Base-by-base conservation (phyloP, 805 yeast genomes). In the Candida parachauliodes region DNA sequence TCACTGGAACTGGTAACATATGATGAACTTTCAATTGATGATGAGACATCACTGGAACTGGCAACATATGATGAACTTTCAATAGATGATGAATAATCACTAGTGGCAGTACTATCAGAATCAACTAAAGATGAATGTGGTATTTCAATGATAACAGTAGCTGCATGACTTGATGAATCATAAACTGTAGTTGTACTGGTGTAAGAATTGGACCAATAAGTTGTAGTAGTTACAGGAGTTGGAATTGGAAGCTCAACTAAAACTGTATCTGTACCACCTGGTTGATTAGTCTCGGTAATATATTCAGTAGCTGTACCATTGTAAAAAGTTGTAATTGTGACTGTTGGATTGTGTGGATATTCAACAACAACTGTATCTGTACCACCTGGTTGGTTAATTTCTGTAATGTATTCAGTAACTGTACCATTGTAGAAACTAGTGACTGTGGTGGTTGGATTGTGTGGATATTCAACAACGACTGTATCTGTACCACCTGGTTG, bases 101-200 rank as follows among this genome's bases (percentile, higher is more conserved):
- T 16, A 14, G 16, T 15, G 5, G 7, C 7, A 16, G 19, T 8
- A 8, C 16, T 6, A 8, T 9, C n/a, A 8, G 25, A 5, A 21
- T 19, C 25, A 19, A 19, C 8, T 21, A 14, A 30, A 9, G 23
- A 30, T 4, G 15, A 17, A 12, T 4, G 10, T 12, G 24, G 17
- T 5, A 19, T 25, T 19, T 19, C 24, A 9, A 27, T 11, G 4
- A 27, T 16, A 15, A 27, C 16, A 12, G 30, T 27, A 27, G 11
- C 30, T 12, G 8, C 30, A 26, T 10, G 7, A 26, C 11, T n/a
- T n/a, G 40, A 33, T 21, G 28, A 25, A 7, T 32, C 21, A 15
- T 32, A 18, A 5, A 46, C 42, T 16, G 37, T 16, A 3, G 53
- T 49, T 2, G 42, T 40, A 24, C 40, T 34, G 1, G 48, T 21